Base-by-base conservation (phyloP, 257 asterid species). In the Fraxinus americana region DNA sequence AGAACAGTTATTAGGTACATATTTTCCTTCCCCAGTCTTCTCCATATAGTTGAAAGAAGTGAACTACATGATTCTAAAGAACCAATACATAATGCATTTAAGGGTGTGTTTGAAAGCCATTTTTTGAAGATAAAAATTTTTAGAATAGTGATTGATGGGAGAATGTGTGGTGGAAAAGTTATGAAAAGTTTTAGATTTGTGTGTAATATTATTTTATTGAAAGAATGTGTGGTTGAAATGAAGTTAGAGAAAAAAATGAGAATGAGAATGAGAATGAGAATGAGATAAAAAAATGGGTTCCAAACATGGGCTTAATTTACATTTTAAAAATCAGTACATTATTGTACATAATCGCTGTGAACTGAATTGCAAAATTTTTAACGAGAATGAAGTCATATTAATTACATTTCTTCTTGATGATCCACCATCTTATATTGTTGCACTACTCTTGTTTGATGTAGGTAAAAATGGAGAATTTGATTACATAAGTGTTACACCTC, bases 401-500 rank as follows among this genome's bases (percentile, higher is more conserved):
- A 65, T 69, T 35, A 34, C 36, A 35, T 36, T 74, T 66, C 48
- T 73, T 36, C 48, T 57, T 21, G 72, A 72, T 69, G 23, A 19
- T 21, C 75, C 43, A 32, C 12, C 19, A n/a, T 36, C 73, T 70
- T 67, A 63, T 59, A 41, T 7, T 75, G 38, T 9, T 41, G 10
- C 41, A 7, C 11, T 36, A 39, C 39, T 61, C 9, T 79, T 9
- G 19, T 61, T 83, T 79, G 30, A 19, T 83, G 77, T 77, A 90
- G 99, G 92, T 77, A 89, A 90, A 81, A 86, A 83, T 67, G 90
- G 83, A 45, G 86, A 76, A 16, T 96, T 96, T 82, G 97, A 93
- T 83, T 96, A 93, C 73, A 77, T 96, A 80, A 96, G 99, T 61
- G 90, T 93, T 75, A 96, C 99, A 25, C 99, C 99, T 70, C 99